Conservation (phyloP, 371 early-diverging fungal genomes). For the Funneliformis caledonium region DNA sequence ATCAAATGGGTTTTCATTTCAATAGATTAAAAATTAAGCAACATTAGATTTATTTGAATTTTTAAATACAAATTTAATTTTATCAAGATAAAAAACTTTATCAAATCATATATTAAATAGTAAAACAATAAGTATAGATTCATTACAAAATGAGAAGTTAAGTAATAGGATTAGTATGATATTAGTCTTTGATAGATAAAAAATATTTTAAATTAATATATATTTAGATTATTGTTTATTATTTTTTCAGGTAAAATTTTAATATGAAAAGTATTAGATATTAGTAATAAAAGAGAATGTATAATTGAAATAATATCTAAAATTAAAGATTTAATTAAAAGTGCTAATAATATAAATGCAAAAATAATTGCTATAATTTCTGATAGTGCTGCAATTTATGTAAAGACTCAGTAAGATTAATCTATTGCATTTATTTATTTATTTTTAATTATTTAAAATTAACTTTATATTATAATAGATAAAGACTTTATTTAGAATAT, state of each 20-base stretch:
- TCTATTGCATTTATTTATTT: neutral
- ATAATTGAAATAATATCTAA: conserved; percentile 15
- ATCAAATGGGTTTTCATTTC: conserved; percentile 6
- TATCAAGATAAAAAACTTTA: neutral
- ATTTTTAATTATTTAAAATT: too few relatives aligned
- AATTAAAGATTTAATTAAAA: conserved; percentile 11
- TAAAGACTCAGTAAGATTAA: neutral
- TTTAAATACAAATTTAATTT: conserved; percentile 11
- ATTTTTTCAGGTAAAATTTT: neutral
- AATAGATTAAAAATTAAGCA: conserved; percentile 1
- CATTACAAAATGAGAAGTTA: neutral
- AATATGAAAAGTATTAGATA: conserved; percentile 18
- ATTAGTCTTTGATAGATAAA: neutral
- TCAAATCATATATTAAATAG: conserved; percentile 4
- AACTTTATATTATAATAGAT: neutral
- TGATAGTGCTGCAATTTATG: conserved; percentile 13
- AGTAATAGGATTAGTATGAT: neutral
- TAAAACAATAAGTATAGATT: conserved; percentile 3
- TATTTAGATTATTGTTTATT: conserved; percentile 1
- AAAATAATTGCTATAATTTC: conserved; percentile 23
- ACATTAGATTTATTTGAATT: conserved; percentile 7
- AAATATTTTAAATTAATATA: conserved; percentile 12
- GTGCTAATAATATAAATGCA: neutral
- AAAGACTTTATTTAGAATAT: neutral
- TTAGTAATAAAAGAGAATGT: neutral